Conservation (phyloP, 2,329 filamentous ascomycete species). For the Teratosphaeria epicoccoides region DNA sequence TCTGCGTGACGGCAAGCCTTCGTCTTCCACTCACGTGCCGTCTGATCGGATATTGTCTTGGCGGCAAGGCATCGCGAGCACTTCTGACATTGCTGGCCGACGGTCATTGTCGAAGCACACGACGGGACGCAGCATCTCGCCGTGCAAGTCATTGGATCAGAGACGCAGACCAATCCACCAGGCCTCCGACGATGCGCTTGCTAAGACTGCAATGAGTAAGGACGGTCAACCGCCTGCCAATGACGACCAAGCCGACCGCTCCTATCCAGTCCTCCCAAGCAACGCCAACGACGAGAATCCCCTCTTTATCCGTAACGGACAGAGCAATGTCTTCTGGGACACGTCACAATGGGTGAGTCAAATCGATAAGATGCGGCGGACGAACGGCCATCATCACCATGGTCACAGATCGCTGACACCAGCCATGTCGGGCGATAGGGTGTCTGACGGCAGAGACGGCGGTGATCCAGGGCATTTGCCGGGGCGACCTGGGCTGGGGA, state of each 20-base stretch:
- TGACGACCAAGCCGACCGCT: neutral
- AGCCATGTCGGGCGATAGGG: neutral
- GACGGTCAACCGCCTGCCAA: conserved; percentile 2
- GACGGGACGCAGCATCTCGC: conserved; percentile 36
- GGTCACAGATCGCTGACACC: neutral
- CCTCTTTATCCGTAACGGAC: conserved; percentile 40
- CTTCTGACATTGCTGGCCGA: conserved; percentile 31
- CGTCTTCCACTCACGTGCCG: conserved; percentile 15
- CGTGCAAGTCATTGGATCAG: conserved; percentile 15
- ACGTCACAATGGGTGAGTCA: conserved; percentile 23
- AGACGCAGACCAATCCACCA: neutral
- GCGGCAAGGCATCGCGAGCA: conserved; percentile 59
- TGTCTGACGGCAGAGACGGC: neutral
- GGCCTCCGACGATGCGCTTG: neutral
- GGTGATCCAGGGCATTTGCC: conserved; percentile 14
- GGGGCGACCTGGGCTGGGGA: conserved; percentile 15
- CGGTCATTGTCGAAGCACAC: conserved; percentile 10
- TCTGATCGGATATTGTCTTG: conserved; percentile 75
- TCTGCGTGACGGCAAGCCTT: conserved; percentile 14
- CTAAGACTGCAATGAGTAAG: neutral
- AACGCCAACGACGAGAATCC: conserved; percentile 22
- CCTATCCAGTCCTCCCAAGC: neutral
- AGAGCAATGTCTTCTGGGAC: conserved; percentile 46
- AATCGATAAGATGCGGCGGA: conserved; percentile 8
- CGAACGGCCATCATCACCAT: neutral